Evolutionary conservation across 2,329 filamentous ascomycete species (phyloP), one percentile per base, ranked within the genome.

Genomic region (Aspergillus pseudoglaucus): DNA sequence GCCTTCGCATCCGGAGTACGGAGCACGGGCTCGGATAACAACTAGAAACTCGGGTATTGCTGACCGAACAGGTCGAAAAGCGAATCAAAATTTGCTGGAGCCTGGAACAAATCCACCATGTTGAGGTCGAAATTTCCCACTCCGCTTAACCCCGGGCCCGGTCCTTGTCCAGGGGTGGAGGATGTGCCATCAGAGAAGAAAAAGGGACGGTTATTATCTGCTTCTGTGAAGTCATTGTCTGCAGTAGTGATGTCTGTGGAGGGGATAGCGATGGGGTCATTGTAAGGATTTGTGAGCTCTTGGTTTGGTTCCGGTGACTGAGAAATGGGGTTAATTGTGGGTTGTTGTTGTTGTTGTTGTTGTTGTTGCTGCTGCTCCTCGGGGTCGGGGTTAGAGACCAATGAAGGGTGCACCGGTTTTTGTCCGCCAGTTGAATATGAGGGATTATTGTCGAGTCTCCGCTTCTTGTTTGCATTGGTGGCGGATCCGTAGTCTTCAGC

Each of bases 21-120:
- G 25, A 30, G 25, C 2, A 27, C 8, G 8, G 9, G 9, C 8
- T 30, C 9, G 10, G 10, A 30, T 12, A 12, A 30, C 10, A 30
- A 27, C 45, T 47, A 63, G 25, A 63, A 64, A 37, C 56, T 60
- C n/a, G 60, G 62, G 48, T 60, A 63, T 45, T 60, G 62, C 47
- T 64, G 60, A 9, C 59, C 59, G 33, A 64, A 59, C 23, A 64
- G 48, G 53, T 67, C 62, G 47, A 66, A 59, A 18, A 65, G 39
- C 25, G 56, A 58, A 47, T 66, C 60, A 42, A 64, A 64, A 38
- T 60, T 59, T n/a, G 57, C 60, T 18, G 59, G 15, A 39, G n/a
- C 62, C 20, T 65, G 56, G 25, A 67, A 54, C 20, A 67, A 40
- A 56, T 65, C 62, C 7, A 57, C 63, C 59, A 62, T 65, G 25